Evolutionary conservation across 2,329 filamentous ascomycete species (phyloP), one percentile per base, ranked within the genome.

Genomic region (Zymoseptoria crescenta): DNA sequence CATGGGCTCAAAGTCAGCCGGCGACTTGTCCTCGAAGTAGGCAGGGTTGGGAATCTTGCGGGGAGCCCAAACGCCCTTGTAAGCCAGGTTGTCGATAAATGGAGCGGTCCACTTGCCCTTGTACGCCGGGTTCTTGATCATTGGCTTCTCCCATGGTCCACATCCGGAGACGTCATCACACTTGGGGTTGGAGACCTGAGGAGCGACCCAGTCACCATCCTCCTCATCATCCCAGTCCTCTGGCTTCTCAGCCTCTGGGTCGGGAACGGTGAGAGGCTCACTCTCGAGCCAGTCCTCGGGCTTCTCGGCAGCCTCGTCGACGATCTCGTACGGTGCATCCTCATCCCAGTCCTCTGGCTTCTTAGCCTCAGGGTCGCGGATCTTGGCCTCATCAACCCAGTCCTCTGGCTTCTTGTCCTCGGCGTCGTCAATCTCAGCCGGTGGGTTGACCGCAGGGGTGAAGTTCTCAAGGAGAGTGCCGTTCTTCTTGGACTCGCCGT

Each of bases 141-240:
- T 85, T 67, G 94, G 94, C 79, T 89, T 85, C 70, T 87, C 83
- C 94, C 94, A 99, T 71, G 88, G 85, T 71, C 94, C 94, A 76
- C 94, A 97, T 72, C 94, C 94, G 79, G 93, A 92, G 67, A 81
- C 89, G 60, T 97, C 93, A 65, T 87, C 85, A 74, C 94, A 97
- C 85, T 96, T 96, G 77, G 93, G 89, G 86, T 99, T 97, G 74
- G 91, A 84, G 57, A 99, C 85, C 57, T 87, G 91, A 59, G 93
- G 94, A 56, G 92, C 80, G 67, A 96, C 77, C 91, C 92, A 99
- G 81, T 99, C 94, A 76, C 94, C 94, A 76, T 99, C 94, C 81
- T 99, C 94, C 81, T 99, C 94, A 61, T 99, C 93, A 79, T 96
- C 93, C 94, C 94, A 99, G 75, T 97, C 94, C 79, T 96, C 92